A percentile compares a stretch with the other conserved stretches of the same genome.
Conservation (phyloP, 148 eudicot species). For the Beta vulgaris region DNA sequence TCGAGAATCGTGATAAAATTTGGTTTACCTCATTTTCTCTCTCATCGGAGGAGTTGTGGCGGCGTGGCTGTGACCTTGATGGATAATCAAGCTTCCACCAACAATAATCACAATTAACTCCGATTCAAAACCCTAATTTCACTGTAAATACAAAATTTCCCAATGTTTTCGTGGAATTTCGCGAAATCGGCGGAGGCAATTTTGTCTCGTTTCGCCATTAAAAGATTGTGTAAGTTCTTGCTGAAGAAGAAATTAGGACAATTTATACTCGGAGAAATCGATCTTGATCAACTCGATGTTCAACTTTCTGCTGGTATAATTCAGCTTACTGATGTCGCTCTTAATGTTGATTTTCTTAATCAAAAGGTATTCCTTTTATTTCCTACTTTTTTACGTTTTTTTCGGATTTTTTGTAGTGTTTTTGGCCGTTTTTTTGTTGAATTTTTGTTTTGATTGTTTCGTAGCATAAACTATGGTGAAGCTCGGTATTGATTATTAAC, state of each 20-base stretch:
- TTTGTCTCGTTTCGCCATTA: slow-evolving; percentile 67
- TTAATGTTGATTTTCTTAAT: slow-evolving; percentile 79
- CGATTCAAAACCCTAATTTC: slow-evolving; percentile 2
- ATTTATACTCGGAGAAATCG: slow-evolving; percentile 75
- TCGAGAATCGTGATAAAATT: too few relatives aligned
- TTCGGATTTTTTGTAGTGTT: too few relatives aligned
- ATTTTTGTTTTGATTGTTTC: not conserved
- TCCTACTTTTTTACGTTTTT: not conserved
- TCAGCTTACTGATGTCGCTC: slow-evolving; percentile 74
- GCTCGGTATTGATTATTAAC: too few relatives aligned
- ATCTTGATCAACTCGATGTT: slow-evolving; percentile 87
- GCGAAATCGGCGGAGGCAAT: slow-evolving; percentile 84
- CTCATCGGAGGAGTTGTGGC: not conserved
- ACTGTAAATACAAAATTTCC: not conserved
- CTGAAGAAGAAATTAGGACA: slow-evolving; percentile 88
- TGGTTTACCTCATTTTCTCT: not conserved
- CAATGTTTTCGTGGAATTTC: slow-evolving; percentile 76
- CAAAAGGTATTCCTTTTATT: slow-evolving; percentile 37
- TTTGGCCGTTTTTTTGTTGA: not conserved
- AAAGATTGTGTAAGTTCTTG: slow-evolving; percentile 65
- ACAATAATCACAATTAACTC: not conserved
- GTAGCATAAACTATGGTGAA: too few relatives aligned
- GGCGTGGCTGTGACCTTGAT: not conserved
- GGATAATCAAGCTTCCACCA: not conserved
- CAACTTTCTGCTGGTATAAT: slow-evolving; percentile 73